A percentile compares a stretch with the other conserved stretches of the same genome.
Conservation (phyloP, 2,329 filamentous ascomycete genomes). For the Fusarium miscanthi region DNA sequence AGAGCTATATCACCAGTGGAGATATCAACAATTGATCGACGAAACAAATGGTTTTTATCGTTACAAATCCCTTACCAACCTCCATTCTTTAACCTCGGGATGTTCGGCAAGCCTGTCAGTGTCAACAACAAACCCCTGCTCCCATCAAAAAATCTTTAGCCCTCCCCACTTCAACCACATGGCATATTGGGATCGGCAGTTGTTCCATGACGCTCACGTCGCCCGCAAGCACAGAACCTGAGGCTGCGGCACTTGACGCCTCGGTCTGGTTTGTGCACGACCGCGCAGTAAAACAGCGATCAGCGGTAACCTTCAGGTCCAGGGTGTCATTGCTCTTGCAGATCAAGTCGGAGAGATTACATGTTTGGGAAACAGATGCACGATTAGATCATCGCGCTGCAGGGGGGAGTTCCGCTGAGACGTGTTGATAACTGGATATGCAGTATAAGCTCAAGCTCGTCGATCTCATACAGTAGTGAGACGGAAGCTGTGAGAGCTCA, state of each 20-base stretch:
- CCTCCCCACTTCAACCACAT: not conserved
- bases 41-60: not conserved
- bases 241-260: not conserved
- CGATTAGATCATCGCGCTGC: not conserved
- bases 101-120: not conserved
- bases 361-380: not conserved
- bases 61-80: not conserved
- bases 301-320: not conserved
- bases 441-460: not conserved
- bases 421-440: not conserved
- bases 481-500: not conserved
- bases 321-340: not conserved
- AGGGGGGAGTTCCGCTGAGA: not conserved
- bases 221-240: not conserved
- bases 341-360: not conserved
- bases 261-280: not conserved
- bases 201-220: not conserved
- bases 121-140: not conserved
- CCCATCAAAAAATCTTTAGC: not conserved
- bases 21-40: not conserved
- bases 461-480: not conserved
- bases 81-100: not conserved
- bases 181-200: slow-evolving; percentile 4
- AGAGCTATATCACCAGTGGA: not conserved
- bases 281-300: not conserved